phyloP scores from a whole-genome alignment of 2,329 filamentous ascomycete genomes.

The Aspergillus phoenicis region DNA sequence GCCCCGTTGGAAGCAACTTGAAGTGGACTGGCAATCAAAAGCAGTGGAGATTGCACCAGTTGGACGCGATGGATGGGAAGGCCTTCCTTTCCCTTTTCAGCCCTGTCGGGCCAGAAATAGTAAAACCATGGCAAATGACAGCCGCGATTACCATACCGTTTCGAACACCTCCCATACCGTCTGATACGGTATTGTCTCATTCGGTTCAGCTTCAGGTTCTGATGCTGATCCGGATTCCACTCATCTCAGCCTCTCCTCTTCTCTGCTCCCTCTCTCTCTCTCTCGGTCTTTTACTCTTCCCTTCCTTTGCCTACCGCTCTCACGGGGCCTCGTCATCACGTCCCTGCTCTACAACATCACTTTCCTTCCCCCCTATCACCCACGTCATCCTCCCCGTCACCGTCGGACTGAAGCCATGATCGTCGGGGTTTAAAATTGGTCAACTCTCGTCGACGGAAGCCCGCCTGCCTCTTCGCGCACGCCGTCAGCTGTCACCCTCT shows the following conservation, averaged over 20 bases:
- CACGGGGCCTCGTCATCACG: neutral
- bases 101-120: constrained; percentile 1
- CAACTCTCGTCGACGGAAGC: neutral
- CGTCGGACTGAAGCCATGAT: neutral
- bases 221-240: neutral
- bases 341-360: neutral
- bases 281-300: neutral
- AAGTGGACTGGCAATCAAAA: neutral
- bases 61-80: neutral
- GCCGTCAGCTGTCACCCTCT: neutral
- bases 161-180: neutral
- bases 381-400: neutral
- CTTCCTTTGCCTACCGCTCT: neutral
- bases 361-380: neutral
- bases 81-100: neutral
- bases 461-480: neutral
- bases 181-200: neutral
- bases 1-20: neutral
- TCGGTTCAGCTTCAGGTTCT: neutral
- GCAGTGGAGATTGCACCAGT: neutral
- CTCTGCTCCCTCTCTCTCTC: neutral
- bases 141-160: constrained; percentile 1
- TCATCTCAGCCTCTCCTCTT: neutral
- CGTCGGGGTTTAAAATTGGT: neutral
- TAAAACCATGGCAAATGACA: neutral